Percentiles rank a stretch among this genome's conserved stretches.
phyloP scores from a whole-genome alignment of 2,329 filamentous ascomycete species.

The Aspergillus alliaceus region DNA sequence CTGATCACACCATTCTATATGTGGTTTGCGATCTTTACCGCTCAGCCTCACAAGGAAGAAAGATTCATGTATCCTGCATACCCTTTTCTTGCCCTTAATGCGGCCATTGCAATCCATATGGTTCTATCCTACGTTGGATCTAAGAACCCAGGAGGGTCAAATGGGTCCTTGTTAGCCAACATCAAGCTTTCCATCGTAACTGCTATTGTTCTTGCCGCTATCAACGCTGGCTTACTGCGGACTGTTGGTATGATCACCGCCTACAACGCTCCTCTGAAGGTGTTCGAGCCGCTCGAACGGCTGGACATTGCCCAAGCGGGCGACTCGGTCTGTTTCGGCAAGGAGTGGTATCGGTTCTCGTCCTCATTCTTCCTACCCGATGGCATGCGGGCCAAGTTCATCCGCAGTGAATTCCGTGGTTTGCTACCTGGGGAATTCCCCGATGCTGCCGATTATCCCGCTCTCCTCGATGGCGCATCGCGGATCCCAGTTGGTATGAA shows the following conservation, averaged over 20 bases:
- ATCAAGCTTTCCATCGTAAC: conserved; percentile 69
- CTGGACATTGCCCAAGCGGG: conserved; percentile 57
- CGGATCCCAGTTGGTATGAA: conserved; percentile 83
- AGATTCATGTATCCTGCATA: conserved; percentile 98
- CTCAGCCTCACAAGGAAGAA: conserved; percentile 96
- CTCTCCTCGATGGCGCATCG: conserved; percentile 81
- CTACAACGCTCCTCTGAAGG: conserved; percentile 77
- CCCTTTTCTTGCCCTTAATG: conserved; percentile 85
- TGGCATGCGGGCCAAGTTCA: conserved; percentile 81
- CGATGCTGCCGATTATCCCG: conserved; percentile 68
- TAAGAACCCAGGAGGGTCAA: conserved; percentile 63
- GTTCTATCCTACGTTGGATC: conserved; percentile 73
- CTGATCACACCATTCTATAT: conserved; percentile 87
- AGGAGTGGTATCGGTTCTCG: conserved; percentile 98
- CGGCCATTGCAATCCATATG: conserved; percentile 80
- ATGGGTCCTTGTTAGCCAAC: conserved; percentile 70
- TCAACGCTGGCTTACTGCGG: conserved; percentile 68
- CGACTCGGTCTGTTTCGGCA: conserved; percentile 81
- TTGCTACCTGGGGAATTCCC: conserved; percentile 88
- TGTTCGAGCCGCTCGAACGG: conserved; percentile 51
- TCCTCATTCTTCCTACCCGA: conserved; percentile 86
- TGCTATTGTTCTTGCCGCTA: conserved; percentile 60
- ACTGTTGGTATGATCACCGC: conserved; percentile 75
- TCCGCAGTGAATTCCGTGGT: conserved; percentile 86
- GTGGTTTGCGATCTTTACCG: conserved; percentile 87